phyloP scores from a whole-genome alignment of 139 green algal species.

The Chlamydomonas eustigma region DNA sequence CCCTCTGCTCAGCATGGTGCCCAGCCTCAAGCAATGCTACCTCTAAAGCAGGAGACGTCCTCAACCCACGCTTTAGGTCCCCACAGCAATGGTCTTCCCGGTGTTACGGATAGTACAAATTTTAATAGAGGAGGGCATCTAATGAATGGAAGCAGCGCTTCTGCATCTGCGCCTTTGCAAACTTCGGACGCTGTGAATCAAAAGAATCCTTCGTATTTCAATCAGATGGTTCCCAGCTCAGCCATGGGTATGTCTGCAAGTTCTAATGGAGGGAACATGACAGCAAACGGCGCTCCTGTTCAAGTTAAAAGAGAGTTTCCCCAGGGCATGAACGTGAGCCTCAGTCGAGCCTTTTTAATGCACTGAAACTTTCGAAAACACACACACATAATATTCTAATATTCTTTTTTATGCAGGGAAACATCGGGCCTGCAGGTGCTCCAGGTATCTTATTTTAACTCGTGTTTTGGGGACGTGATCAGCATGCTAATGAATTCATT shows the following conservation, averaged over 20 bases:
- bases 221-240: neutral
- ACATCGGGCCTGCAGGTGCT: no score
- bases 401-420: neutral
- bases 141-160: neutral
- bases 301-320: slow-evolving; percentile 2
- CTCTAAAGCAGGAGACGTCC: neutral
- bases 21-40: slow-evolving; percentile 19
- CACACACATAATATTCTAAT: neutral
- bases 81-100: neutral
- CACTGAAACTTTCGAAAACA: neutral
- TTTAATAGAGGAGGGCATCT: neutral
- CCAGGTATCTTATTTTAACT: no score
- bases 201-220: neutral
- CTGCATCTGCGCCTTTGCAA: neutral
- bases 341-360: no score
- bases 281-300: slow-evolving; percentile 18
- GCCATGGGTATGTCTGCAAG: neutral
- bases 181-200: neutral
- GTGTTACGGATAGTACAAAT: neutral
- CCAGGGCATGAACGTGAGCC: neutral
- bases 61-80: neutral
- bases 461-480: neutral
- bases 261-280: neutral
- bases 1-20: no score
- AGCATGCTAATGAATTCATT: neutral